Percentiles rank a stretch among this genome's conserved stretches.
phyloP scores from a whole-genome alignment of 805 yeast genomes.

The Hanseniaspora mollemarum region DNA sequence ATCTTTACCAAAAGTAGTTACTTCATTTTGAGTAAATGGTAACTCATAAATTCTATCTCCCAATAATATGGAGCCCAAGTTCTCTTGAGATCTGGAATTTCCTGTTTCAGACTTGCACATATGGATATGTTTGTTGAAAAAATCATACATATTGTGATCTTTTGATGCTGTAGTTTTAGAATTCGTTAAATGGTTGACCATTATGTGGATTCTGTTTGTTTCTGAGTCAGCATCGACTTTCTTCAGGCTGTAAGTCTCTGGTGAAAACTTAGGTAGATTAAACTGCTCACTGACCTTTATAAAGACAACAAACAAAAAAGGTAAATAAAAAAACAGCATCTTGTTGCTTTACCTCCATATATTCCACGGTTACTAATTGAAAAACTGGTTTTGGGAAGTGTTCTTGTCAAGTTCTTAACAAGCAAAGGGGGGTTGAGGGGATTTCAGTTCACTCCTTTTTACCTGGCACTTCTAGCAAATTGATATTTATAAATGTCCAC shows the following conservation, averaged over 20 bases:
- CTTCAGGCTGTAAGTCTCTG: conserved; percentile 58
- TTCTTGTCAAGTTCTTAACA: too few species aligned
- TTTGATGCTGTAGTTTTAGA: conserved; percentile 33
- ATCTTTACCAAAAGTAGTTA: conserved; percentile 37
- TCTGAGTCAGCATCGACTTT: conserved; percentile 21
- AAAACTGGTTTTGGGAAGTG: too few species aligned
- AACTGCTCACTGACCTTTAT: conserved; percentile 30
- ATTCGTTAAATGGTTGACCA: conserved; percentile 78
- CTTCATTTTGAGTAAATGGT: conserved; percentile 73
- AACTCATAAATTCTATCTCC: conserved; percentile 94
- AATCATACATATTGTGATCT: conserved; percentile 58
- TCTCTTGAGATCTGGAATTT: conserved; percentile 60
- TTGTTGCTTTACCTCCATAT: too few species aligned
- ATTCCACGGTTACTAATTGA: too few species aligned
- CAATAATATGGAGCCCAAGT: conserved; percentile 82
- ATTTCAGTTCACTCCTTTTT: too few species aligned
- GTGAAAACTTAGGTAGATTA: conserved; percentile 93
- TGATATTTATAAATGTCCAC: too few species aligned
- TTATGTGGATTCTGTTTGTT: conserved; percentile 61
- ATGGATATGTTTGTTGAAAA: conserved; percentile 72
- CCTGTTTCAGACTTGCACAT: conserved; percentile 57
- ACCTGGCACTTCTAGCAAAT: too few species aligned
- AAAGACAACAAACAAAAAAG: not conserved
- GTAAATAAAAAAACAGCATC: not conserved
- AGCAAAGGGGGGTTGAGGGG: too few species aligned